Base-by-base conservation (phyloP, 345 rosid species). In the Erodium maritimum region DNA sequence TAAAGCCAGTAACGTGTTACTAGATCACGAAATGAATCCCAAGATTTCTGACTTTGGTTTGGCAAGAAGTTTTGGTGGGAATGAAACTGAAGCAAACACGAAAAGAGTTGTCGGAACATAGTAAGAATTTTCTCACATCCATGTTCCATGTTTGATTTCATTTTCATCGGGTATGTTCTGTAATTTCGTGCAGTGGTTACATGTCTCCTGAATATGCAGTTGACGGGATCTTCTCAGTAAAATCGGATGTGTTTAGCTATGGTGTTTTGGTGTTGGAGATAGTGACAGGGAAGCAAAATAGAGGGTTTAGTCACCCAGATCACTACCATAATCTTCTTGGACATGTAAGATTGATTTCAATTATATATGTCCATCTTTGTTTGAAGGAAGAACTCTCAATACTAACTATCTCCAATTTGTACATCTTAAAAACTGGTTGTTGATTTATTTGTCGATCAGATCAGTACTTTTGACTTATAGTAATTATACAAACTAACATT, bases 31-130 rank as follows among this genome's bases (percentile, higher is more conserved):
- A 18, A 68, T 77, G 74, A 73, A 69, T 60, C 74, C 77, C 5
- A 77, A 77, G 64, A 74, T 77, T 42, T 77, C 79, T 58, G 82
- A 78, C 53, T 78, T 78, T 60, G 82, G 79, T 37, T 62, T 78
- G 67, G 79, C 82, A n/a, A 70, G 73, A 66, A 18, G 58, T 63
- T 69, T 69, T 72, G 57, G 69, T 37, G 77, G 75, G 65, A 69
- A 77, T 0, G n/a, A n/a, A n/a, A n/a, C n/a, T n/a, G n/a, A n/a
- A n/a, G n/a, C n/a, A n/a, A n/a, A n/a, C n/a, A n/a, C 69, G 69
- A 23, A 61, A 23, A n/a, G 69, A 19, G 75, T 77, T 18, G 75
- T 68, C 21, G 81, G 81, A 70, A 73, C 81, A 19, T 69, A 61
- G 81, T 77, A 73, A 56, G 76, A 23, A 19, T 51, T 10, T 51